A percentile compares a stretch with the other conserved stretches of the same genome.
Evolutionary conservation across 805 yeast genomes (phyloP).

Genomic region (Metahyphopichia silvanorum): DNA sequence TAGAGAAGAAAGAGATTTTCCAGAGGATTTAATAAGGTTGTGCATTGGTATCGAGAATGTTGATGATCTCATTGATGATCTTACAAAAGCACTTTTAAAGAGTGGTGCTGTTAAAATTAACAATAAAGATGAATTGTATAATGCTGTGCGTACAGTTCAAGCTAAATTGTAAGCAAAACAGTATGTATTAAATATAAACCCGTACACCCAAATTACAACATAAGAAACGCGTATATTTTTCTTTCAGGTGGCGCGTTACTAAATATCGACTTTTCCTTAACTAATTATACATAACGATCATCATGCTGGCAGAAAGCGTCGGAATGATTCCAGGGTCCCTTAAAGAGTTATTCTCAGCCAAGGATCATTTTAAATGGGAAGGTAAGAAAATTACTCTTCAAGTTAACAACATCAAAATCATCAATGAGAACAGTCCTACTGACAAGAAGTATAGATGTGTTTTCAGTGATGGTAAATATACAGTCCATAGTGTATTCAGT

Average conservation of each 20-base stretch:
- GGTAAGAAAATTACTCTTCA: slow-evolving; percentile 20
- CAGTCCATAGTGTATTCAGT: slow-evolving; percentile 36
- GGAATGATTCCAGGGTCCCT: slow-evolving; percentile 23
- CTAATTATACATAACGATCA: background rate
- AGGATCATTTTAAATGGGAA: slow-evolving; percentile 11
- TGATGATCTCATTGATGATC: slow-evolving; percentile 78
- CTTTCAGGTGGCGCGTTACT: too few species aligned
- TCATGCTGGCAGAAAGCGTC: slow-evolving; percentile 8
- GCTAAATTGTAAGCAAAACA: slow-evolving; percentile 22
- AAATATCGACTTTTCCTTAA: too few species aligned
- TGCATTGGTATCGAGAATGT: slow-evolving; percentile 89
- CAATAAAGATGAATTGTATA: slow-evolving; percentile 37
- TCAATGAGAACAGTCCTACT: slow-evolving; percentile 19
- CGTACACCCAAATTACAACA: background rate
- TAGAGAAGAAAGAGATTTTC: slow-evolving; percentile 83
- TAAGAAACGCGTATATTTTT: too few species aligned
- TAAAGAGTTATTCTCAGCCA: slow-evolving; percentile 19
- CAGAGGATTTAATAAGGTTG: slow-evolving; percentile 86
- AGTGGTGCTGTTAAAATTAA: slow-evolving; percentile 56
- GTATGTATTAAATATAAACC: too few species aligned
- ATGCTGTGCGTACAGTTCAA: slow-evolving; percentile 33
- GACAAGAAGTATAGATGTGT: slow-evolving; percentile 31
- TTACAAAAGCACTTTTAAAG: slow-evolving; percentile 62
- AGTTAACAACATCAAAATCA: slow-evolving; percentile 31
- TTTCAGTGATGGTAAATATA: slow-evolving; percentile 36